Conservation (phyloP, 441 rosid genomes). For the Kokia cookei region DNA sequence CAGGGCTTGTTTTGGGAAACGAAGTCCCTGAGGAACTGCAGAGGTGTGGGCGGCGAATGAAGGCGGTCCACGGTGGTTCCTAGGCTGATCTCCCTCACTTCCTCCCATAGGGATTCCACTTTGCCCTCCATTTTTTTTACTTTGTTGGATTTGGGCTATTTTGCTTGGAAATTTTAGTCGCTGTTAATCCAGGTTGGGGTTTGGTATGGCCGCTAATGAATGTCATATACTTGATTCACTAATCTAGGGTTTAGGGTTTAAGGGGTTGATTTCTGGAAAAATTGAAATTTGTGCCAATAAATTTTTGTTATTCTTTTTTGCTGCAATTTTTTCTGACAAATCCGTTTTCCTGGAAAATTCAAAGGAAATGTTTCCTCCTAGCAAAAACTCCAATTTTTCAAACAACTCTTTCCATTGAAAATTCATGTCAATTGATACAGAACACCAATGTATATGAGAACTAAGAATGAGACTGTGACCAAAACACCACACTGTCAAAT, state of each 20-base stretch:
- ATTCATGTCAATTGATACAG: not conserved
- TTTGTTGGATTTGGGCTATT: not conserved
- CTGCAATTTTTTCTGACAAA: no score
- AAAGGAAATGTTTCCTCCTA: no score
- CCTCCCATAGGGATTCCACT: conserved; percentile 50
- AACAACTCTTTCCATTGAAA: not conserved
- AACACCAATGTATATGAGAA: not conserved
- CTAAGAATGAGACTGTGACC: not conserved
- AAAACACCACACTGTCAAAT: not conserved
- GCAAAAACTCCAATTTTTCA: no score
- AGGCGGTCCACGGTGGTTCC: conserved; percentile 45
- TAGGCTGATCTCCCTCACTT: conserved; percentile 57
- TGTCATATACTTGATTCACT: no score
- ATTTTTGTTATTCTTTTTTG: no score
- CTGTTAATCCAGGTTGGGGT: not conserved
- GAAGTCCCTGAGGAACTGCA: conserved; percentile 55
- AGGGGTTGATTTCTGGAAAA: no score
- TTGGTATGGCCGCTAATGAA: no score
- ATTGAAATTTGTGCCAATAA: no score
- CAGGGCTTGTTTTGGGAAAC: conserved; percentile 82
- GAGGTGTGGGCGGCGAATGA: conserved; percentile 47
- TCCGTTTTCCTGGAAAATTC: not conserved
- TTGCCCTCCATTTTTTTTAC: conserved; percentile 4
- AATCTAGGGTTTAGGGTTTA: no score
- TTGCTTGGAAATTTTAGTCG: not conserved